These are phyloP conservation scores for Quercus variabilis DNA, from an alignment of 306 rosid genomes.

Conservation along the genomic window DNA sequence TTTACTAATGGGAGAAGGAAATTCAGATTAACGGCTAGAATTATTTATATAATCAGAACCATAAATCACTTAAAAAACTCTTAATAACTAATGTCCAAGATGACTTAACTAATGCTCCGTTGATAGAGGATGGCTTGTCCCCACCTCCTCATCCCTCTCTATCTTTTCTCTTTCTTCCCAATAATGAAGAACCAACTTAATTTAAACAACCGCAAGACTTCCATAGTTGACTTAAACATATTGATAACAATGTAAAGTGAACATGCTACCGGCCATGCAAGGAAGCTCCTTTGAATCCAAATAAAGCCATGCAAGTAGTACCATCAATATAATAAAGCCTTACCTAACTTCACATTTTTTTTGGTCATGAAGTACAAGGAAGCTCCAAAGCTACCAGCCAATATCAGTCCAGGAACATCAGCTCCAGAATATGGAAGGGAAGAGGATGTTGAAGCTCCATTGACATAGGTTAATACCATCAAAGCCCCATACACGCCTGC, in stretches of 20 bases:
- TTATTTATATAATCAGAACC: not conserved
- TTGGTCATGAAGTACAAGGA: slow-evolving; percentile 94
- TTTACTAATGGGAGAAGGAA: slow-evolving; percentile 5
- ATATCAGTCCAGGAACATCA: slow-evolving; percentile 90
- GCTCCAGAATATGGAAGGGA: slow-evolving; percentile 57
- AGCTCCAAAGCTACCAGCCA: slow-evolving; percentile 99
- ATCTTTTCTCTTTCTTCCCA: slow-evolving; percentile 14
- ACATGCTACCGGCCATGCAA: not conserved
- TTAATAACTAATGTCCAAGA: not conserved
- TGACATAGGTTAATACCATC: slow-evolving; percentile 75
- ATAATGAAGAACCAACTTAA: not conserved
- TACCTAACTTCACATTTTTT: slow-evolving; percentile 84
- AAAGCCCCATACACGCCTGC: slow-evolving; percentile 95
- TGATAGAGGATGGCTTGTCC: not conserved
- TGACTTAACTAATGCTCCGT: not conserved
- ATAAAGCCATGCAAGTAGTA: slow-evolving; percentile 5
- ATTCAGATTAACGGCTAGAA: slow-evolving; percentile 4
- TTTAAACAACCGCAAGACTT: not conserved
- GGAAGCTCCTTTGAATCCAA: slow-evolving; percentile 12
- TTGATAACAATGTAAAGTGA: not conserved
- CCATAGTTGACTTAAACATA: slow-evolving; percentile 1
- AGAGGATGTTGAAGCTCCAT: slow-evolving; percentile 56
- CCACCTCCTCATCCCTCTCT: not conserved
- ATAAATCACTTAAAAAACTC: not conserved
- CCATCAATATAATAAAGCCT: slow-evolving; percentile 17